These are phyloP conservation scores for Annona cherimola DNA, from an alignment of 164 flowering plant genomes.

Conservation along the genomic window DNA sequence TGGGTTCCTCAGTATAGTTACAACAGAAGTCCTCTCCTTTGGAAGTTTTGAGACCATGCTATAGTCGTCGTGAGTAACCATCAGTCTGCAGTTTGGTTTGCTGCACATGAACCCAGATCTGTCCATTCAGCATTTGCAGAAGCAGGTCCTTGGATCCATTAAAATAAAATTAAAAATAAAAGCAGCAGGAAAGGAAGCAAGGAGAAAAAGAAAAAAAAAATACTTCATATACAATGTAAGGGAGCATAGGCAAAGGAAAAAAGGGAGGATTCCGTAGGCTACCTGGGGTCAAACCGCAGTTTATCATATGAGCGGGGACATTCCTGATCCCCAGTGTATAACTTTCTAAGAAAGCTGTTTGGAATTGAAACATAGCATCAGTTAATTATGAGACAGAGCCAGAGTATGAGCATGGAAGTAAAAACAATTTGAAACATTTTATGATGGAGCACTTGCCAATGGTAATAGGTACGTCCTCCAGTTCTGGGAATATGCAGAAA, in stretches of 20 bases:
- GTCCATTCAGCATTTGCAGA: slow-evolving; percentile 6
- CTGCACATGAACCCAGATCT: slow-evolving; percentile 38
- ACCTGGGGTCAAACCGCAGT: slow-evolving; percentile 88
- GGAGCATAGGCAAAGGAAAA: background rate
- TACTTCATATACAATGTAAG: too few relatives aligned
- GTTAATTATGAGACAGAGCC: background rate
- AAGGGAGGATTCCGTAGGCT: background rate
- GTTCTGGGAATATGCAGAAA: slow-evolving; percentile 97
- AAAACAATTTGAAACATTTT: background rate
- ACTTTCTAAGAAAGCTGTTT: slow-evolving; percentile 75
- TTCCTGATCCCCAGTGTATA: slow-evolving; percentile 56
- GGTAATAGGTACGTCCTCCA: slow-evolving; percentile 88
- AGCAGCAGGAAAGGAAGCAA: too few relatives aligned
- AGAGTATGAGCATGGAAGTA: background rate
- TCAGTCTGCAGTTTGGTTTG: slow-evolving; percentile 66
- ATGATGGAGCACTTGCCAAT: slow-evolving; percentile 49
- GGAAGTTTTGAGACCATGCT: slow-evolving; percentile 86
- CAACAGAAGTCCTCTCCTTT: slow-evolving; percentile 74
- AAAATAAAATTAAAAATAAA: too few relatives aligned
- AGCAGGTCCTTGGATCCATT: background rate
- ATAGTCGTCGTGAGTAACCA: slow-evolving; percentile 95
- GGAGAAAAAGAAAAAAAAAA: too few relatives aligned
- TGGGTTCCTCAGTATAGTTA: slow-evolving; percentile 86
- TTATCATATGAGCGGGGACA: slow-evolving; percentile 99
- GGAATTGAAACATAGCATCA: slow-evolving; percentile 5